Evolutionary conservation across 2,329 filamentous ascomycete species (phyloP), one percentile per base, ranked within the genome.

Genomic region (Aspergillus sp.): DNA sequence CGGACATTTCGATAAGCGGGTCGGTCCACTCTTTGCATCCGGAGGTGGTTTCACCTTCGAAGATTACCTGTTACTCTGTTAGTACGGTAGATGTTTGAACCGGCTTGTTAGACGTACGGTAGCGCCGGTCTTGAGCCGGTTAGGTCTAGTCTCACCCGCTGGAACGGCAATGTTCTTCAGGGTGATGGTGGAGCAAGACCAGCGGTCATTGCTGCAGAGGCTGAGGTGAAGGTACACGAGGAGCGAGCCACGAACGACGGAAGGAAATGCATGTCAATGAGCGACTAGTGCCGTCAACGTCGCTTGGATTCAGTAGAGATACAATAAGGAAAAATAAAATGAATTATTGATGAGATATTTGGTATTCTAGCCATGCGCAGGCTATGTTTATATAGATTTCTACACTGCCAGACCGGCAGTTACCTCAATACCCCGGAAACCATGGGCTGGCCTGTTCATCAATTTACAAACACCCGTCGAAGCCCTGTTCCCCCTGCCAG

Each of bases 31-130:
- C 82, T 61, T 84, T 77, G 74, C 88, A 89, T 19, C 79, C 87
- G 66, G 87, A 90, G 54, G 82, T 85, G n/a, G 87, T 90, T 14
- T 78, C 83, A 44, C 87, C 88, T 57, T 84, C 72, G 72, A 90
- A 90, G 64, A 82, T 83, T 61, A 89, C 80, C 73, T 78, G 52
- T 33, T 19, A 40, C 19, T 3, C 6, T 15, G 35, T 23, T 35
- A 52, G 39, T 40, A 11, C 6, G 3, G 14, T 35, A 19, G 27
- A 5, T 9, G 4, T 17, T 23, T 31, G 2, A 23, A 7, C 6
- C 9, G 15, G 15, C 2, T 21, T 12, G 17, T 40, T 14, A 19
- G 11, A 37, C 52, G 51, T 62, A 75, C 70, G n/a, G 62, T 67
- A 15, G n/a, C 73, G 25, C 69, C 70, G 11, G 66, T 58, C 41